These are phyloP conservation scores for Xylogone sp. DNA, from an alignment of 2,329 filamentous ascomycete genomes.

Conservation along the genomic window DNA sequence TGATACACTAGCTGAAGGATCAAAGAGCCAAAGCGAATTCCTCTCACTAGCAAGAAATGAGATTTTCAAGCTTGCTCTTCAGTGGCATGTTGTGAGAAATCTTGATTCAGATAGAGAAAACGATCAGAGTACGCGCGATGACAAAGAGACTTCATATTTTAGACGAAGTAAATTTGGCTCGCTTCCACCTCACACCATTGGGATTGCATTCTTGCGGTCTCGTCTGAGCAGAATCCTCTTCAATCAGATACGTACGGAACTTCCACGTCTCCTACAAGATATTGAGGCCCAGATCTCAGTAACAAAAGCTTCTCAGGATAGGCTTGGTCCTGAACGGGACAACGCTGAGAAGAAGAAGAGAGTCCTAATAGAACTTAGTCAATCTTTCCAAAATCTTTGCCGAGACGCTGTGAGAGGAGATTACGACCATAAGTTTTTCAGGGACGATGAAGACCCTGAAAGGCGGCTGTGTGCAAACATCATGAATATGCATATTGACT, in stretches of 20 bases:
- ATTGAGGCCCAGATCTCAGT: slow-evolving; percentile 1
- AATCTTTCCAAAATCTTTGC: slow-evolving; percentile 6
- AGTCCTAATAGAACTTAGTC: slow-evolving; percentile 3
- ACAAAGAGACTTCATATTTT: slow-evolving; percentile 9
- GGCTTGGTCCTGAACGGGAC: slow-evolving; percentile 2
- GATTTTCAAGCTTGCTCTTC: slow-evolving; percentile 32
- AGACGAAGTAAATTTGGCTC: slow-evolving; percentile 6
- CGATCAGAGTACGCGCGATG: slow-evolving; percentile 13
- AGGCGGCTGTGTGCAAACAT: slow-evolving; percentile 6
- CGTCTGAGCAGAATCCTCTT: slow-evolving; percentile 8
- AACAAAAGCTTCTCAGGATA: background rate
- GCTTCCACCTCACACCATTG: slow-evolving; percentile 5
- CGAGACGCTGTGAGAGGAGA: slow-evolving; percentile 4
- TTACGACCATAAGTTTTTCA: slow-evolving; percentile 6
- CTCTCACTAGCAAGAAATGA: slow-evolving; percentile 33
- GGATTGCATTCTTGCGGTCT: slow-evolving; percentile 7
- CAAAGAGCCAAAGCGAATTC: slow-evolving; percentile 28
- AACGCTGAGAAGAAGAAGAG: background rate
- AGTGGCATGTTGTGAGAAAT: slow-evolving; percentile 42
- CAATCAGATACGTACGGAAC: slow-evolving; percentile 4
- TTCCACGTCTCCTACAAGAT: slow-evolving; percentile 5
- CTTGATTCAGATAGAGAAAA: slow-evolving; percentile 32
- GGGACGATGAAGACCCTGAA: slow-evolving; percentile 3
- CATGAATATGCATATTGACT: slow-evolving; percentile 12
- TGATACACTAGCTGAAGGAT: slow-evolving; percentile 29